phyloP scores from a whole-genome alignment of 2,329 filamentous ascomycete species.

The Penicillium freii region DNA sequence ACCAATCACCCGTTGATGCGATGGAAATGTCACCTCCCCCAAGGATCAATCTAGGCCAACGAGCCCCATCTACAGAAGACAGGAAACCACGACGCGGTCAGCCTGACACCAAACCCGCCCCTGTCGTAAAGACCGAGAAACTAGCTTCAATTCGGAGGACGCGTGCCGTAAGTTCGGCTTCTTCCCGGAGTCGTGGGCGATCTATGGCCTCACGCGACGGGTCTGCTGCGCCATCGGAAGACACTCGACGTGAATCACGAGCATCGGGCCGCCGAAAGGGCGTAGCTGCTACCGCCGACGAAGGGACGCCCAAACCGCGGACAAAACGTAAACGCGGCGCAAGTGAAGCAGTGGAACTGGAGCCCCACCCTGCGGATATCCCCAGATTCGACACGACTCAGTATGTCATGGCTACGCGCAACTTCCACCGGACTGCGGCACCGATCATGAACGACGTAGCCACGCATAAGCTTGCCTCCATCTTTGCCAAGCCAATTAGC shows the following conservation, averaged over 20 bases:
- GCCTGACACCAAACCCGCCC: constrained; percentile 18
- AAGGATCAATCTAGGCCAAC: constrained; percentile 19
- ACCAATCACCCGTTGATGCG: constrained; percentile 36
- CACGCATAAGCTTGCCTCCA: constrained; percentile 73
- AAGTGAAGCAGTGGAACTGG: constrained; percentile 34
- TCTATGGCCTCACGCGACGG: constrained; percentile 39
- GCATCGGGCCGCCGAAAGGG: constrained; percentile 31
- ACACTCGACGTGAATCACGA: constrained; percentile 21
- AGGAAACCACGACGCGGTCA: constrained; percentile 25
- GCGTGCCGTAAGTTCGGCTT: constrained; percentile 36
- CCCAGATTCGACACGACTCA: constrained; percentile 32
- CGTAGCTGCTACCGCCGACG: constrained; percentile 19
- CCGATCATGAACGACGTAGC: constrained; percentile 74
- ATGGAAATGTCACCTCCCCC: constrained; percentile 29
- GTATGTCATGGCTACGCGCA: constrained; percentile 45
- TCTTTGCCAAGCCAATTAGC: constrained; percentile 73
- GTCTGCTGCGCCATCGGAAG: constrained; percentile 26
- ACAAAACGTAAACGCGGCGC: constrained; percentile 44
- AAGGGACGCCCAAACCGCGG: constrained; percentile 29
- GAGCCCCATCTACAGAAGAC: constrained; percentile 19
- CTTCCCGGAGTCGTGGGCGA: constrained; percentile 38
- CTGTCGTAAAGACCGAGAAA: constrained; percentile 31
- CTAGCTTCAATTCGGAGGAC: constrained; percentile 24
- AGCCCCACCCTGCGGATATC: constrained; percentile 27
- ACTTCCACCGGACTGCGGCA: constrained; percentile 64